phyloP scores from a whole-genome alignment of 2,329 filamentous ascomycete genomes.

The Lachnellula occidentalis region DNA sequence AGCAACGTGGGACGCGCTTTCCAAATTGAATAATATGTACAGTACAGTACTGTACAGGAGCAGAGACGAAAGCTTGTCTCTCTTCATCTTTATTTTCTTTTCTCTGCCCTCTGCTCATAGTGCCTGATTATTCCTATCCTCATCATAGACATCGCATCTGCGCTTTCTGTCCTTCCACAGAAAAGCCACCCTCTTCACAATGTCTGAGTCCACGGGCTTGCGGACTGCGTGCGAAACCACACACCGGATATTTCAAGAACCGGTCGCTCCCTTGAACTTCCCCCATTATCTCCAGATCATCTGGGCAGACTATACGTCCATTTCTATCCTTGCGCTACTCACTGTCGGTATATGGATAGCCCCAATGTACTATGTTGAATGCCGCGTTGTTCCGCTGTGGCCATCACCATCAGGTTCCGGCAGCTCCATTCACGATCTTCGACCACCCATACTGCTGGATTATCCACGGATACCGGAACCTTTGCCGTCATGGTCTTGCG shows the following conservation, averaged over 20 bases:
- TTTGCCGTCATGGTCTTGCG: constrained; percentile 62
- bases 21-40: too few relatives aligned
- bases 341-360: constrained; percentile 12
- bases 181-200: not conserved
- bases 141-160: not conserved
- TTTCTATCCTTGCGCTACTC: constrained; percentile 5
- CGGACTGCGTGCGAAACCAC: not conserved
- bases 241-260: not conserved
- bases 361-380: constrained; percentile 15
- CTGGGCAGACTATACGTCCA: constrained; percentile 10
- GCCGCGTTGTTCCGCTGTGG: constrained; percentile 13
- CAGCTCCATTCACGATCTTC: not conserved
- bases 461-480: constrained; percentile 16
- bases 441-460: constrained; percentile 10
- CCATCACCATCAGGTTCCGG: not conserved
- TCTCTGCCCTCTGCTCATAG: not conserved
- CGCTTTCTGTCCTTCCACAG: not conserved
- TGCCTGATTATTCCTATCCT: not conserved
- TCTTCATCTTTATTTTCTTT: not conserved
- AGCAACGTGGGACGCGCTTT: not conserved
- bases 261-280: not conserved
- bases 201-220: not conserved
- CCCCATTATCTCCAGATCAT: not conserved
- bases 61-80: not conserved
- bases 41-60: too few relatives aligned